Evolutionary conservation across 192 early-diverging fungal genomes (phyloP).

Genomic region (Rhizoclosmatium sp.): DNA sequence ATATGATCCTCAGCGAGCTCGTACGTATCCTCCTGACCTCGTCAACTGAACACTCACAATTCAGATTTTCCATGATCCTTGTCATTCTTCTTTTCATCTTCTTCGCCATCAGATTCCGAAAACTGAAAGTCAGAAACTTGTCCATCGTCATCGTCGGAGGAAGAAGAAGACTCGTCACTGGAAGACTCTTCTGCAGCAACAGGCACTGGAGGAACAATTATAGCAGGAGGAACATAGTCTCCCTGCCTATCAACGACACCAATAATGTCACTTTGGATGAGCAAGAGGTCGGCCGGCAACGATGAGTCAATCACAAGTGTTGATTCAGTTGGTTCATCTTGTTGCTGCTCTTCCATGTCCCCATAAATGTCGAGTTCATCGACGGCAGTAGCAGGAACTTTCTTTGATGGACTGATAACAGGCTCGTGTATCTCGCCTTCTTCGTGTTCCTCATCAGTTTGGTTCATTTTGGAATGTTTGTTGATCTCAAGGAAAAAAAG

Average conservation of each 20-base stretch:
- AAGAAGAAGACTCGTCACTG: neutral
- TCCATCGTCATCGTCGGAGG: neutral
- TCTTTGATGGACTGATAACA: too few relatives aligned
- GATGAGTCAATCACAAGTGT: neutral
- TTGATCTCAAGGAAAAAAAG: neutral
- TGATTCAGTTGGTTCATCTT: neutral
- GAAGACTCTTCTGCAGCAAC: neutral
- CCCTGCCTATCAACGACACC: neutral
- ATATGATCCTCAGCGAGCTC: neutral
- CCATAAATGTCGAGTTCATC: neutral
- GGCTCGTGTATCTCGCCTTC: too few relatives aligned
- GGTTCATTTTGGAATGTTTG: neutral
- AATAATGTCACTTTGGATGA: neutral
- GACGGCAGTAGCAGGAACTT: too few relatives aligned
- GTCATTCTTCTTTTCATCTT: neutral
- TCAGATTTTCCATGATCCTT: too few relatives aligned
- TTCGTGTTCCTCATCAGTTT: neutral
- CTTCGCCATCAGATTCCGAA: conserved; percentile 8
- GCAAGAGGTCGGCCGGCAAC: neutral
- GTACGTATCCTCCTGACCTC: neutral
- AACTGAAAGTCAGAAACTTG: neutral
- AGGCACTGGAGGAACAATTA: neutral
- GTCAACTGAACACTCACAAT: neutral
- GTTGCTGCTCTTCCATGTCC: neutral
- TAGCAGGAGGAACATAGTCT: neutral